These are phyloP conservation scores for Aspergillus heteromorphus DNA, from an alignment of 495 filamentous ascomycete species.

Conservation along the genomic window DNA sequence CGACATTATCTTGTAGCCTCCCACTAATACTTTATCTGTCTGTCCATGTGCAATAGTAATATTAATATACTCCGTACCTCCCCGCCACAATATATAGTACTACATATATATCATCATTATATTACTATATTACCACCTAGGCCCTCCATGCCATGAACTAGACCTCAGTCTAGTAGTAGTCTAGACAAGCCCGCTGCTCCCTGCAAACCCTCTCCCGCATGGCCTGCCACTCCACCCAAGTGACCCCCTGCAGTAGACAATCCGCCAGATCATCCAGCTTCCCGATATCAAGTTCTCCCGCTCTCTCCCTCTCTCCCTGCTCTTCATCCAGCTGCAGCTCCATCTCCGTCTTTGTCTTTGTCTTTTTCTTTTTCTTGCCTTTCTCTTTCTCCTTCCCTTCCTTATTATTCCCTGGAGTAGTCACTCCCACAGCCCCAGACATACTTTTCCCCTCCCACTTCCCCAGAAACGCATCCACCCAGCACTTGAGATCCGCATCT, in stretches of 20 bases:
- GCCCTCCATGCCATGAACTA: not conserved
- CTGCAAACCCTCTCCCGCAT: constrained; percentile 49
- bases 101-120: not conserved
- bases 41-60: not conserved
- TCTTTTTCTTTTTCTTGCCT: constrained; percentile 19
- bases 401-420: constrained; percentile 3
- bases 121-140: not conserved
- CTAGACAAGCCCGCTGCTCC: constrained; percentile 24
- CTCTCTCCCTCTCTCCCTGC: constrained; percentile 12
- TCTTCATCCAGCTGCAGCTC: too few species aligned
- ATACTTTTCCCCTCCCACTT: constrained; percentile 41
- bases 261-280: constrained; percentile 94
- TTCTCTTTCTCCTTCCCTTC: constrained; percentile 12
- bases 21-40: too few species aligned
- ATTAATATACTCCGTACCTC: not conserved
- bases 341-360: too few species aligned
- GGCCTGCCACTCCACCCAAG: constrained; percentile 79
- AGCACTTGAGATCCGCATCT: constrained; percentile 28
- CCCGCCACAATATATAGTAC: not conserved
- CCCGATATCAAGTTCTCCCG: constrained; percentile 20
- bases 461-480: constrained; percentile 41
- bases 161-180: too few species aligned
- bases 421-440: too few species aligned
- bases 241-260: constrained; percentile 78
- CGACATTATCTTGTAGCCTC: too few species aligned